Base-by-base conservation (phyloP, 495 filamentous ascomycete genomes). In the Delitschia confertaspora region DNA sequence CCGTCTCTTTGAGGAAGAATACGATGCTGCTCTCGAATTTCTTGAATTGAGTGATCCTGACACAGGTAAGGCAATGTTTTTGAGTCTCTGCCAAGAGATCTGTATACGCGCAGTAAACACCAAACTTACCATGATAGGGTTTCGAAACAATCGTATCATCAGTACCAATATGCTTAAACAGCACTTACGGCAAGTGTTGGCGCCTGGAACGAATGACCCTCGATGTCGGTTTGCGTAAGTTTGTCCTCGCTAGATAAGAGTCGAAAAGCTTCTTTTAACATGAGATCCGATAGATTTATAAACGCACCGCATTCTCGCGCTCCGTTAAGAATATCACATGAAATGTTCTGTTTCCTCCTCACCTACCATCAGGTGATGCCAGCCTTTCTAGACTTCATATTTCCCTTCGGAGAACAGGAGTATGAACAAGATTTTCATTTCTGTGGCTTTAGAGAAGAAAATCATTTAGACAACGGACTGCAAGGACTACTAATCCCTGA, bases 311-410 rank as follows among this genome's bases (percentile, higher is more conserved):
- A 47, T 13, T 37, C 35, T 24, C 49, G 43, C 3, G 49, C 44
- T 4, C 9, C 38, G 16, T 20, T 53, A 13, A 42, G 21, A 17
- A 39, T 53, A 26, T 43, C 43, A 1, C 25, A 31, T 21, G 30
- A 57, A 2, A 69, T 70, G 60, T 47, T 69, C n/a, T 49, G 47
- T 4, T 38, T 51, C 21, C 33, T 56, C n/a, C 50, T 69, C 8
- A 67, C 64, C 2, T 57, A 67, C 42, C 60, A 66, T 41, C 68
- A 69, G 60, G 62, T 68, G 7, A 65, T 66, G 57, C 61, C 66
- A 3, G 51, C 50, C 16, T 69, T 68, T 51, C 25, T 69, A 1
- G 67, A 69, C 22, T 63, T 70, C 25, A 11, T 70, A 1, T 67
- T 66, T 35, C 59, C 59, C 13, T 69, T 69, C 50, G 64, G 69